These are phyloP conservation scores for Tilletia setariae DNA, from an alignment of 1,284 basidiomycete species.

Conservation along the genomic window DNA sequence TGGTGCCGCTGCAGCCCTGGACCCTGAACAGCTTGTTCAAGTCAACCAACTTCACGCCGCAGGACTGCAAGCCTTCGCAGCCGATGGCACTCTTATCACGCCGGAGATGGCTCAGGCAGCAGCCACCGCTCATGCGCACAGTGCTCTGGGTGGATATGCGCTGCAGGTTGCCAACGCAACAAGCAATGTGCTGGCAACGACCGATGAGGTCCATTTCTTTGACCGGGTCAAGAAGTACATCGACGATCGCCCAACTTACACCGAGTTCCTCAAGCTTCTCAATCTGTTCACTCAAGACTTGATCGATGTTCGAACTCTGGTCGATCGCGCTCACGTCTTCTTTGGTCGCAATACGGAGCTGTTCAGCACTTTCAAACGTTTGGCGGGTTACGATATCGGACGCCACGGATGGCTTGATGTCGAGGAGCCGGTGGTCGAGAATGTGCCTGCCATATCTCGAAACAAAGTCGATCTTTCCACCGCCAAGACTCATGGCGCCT, in stretches of 20 bases:
- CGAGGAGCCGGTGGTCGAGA: constrained; percentile 56
- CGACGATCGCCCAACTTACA: constrained; percentile 80
- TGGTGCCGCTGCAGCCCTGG: neutral
- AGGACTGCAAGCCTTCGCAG: constrained; percentile 6
- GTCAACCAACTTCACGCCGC: constrained; percentile 21
- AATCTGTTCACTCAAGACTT: constrained; percentile 89
- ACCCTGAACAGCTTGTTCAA: constrained; percentile 10
- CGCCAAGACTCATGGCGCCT: constrained; percentile 67
- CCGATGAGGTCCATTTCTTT: constrained; percentile 90
- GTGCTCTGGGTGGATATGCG: constrained; percentile 25
- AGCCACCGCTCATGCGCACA: constrained; percentile 15
- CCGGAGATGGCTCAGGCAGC: constrained; percentile 12
- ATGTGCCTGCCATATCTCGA: constrained; percentile 54
- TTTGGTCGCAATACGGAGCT: constrained; percentile 74
- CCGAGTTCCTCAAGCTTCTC: constrained; percentile 92
- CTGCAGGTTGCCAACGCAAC: constrained; percentile 24
- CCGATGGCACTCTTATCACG: constrained; percentile 13
- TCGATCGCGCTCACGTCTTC: constrained; percentile 81
- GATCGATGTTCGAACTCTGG: constrained; percentile 80
- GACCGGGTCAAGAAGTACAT: constrained; percentile 83
- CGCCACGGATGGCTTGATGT: constrained; percentile 62
- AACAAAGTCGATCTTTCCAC: constrained; percentile 51
- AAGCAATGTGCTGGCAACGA: constrained; percentile 59
- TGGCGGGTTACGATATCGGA: constrained; percentile 72
- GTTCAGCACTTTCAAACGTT: constrained; percentile 77